A percentile compares a stretch with the other conserved stretches of the same genome.
These are phyloP conservation scores for Sordariomycetes sp. DNA, from an alignment of 2,329 filamentous ascomycete genomes.

Conservation along the genomic window DNA sequence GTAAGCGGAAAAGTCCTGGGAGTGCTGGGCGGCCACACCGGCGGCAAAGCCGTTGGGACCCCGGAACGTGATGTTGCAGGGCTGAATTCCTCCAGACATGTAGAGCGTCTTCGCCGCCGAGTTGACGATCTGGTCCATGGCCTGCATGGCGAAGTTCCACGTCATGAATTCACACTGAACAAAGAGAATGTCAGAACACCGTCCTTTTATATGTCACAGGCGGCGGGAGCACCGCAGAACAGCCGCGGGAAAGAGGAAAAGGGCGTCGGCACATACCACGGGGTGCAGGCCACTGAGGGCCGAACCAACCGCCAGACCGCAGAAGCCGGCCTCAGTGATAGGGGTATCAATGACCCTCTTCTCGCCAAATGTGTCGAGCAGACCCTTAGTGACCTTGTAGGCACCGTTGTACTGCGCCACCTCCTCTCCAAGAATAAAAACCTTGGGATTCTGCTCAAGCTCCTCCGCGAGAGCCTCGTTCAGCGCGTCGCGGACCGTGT, in stretches of 20 bases:
- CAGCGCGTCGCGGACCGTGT: constrained; percentile 92
- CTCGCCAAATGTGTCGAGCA: constrained; percentile 92
- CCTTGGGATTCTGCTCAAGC: constrained; percentile 86
- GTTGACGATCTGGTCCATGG: constrained; percentile 99
- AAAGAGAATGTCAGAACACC: neutral
- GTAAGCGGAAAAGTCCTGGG: constrained; percentile 97
- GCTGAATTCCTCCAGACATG: constrained; percentile 99
- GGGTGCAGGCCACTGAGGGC: constrained; percentile 90
- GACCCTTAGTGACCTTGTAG: constrained; percentile 98
- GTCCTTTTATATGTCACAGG: neutral
- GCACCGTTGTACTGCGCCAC: constrained; percentile 99
- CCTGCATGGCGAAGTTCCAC: constrained; percentile 99
- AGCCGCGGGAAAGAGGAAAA: neutral
- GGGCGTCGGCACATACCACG: constrained; percentile 52
- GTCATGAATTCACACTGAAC: constrained; percentile 97
- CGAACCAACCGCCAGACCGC: constrained; percentile 84
- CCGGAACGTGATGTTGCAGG: constrained; percentile 99
- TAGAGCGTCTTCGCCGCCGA: constrained; percentile 98
- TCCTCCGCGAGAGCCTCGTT: constrained; percentile 98
- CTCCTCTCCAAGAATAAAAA: constrained; percentile 94
- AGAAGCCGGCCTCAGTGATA: constrained; percentile 95
- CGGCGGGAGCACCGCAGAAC: neutral
- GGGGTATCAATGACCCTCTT: constrained; percentile 96
- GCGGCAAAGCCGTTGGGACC: constrained; percentile 96
- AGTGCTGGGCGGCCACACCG: constrained; percentile 95